Percentiles rank a stretch among this genome's conserved stretches.
Evolutionary conservation across 108 stramenopile genomes (phyloP).

Genomic region (Mayamaea pseudoterrestris): DNA sequence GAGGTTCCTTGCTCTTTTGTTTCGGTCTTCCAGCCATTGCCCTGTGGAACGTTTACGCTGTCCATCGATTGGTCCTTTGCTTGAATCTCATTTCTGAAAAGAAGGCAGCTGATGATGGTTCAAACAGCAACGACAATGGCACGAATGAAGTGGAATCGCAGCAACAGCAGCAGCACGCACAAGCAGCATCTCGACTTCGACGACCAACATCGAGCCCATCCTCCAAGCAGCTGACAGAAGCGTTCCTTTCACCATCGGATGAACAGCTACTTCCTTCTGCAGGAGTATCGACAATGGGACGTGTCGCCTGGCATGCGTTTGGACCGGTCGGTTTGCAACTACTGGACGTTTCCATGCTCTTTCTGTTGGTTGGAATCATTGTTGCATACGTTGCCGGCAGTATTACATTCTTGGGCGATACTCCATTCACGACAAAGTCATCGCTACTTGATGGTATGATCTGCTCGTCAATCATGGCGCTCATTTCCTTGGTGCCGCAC

Average conservation of each 20-base stretch:
- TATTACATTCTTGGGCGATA: constrained; percentile 37
- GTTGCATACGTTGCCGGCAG: constrained; percentile 58
- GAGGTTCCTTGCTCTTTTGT: constrained; percentile 43
- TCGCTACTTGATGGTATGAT: constrained; percentile 8
- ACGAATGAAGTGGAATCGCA: too few species aligned
- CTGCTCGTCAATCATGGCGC: constrained; percentile 27
- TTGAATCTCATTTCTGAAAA: too few species aligned
- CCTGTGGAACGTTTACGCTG: constrained; percentile 58
- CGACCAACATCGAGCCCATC: too few species aligned
- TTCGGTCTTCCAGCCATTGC: constrained; percentile 40
- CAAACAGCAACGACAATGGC: too few species aligned
- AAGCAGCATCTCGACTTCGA: too few species aligned
- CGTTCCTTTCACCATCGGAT: too few species aligned
- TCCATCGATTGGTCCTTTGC: constrained; percentile 35
- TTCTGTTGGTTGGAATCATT: constrained; percentile 44
- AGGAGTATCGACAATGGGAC: constrained; percentile 39
- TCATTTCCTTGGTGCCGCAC: constrained; percentile 60
- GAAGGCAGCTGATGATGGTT: too few species aligned
- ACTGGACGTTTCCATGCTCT: constrained; percentile 45
- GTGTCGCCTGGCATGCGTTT: constrained; percentile 57
- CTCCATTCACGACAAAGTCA: constrained; percentile 33
- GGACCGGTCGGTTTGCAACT: constrained; percentile 37
- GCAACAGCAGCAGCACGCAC: too few species aligned
- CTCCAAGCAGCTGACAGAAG: too few species aligned
- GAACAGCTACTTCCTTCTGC: constrained; percentile 21